phyloP scores from a whole-genome alignment of 2,329 filamentous ascomycete genomes.

The Colletotrichum ledebouriae region DNA sequence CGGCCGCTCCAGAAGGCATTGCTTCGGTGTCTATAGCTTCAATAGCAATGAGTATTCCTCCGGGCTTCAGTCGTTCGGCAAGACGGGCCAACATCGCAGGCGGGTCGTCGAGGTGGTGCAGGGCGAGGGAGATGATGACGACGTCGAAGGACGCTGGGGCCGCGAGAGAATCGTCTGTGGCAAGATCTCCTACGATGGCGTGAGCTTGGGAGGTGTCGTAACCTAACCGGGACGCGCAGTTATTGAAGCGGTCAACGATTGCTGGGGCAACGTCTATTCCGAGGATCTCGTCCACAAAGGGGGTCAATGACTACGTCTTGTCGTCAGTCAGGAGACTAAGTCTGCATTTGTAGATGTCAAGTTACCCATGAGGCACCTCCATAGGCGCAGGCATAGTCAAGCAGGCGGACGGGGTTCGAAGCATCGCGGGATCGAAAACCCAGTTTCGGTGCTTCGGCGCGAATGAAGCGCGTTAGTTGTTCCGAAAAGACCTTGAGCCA shows the following conservation, averaged over 20 bases:
- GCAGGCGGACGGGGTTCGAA: slow-evolving; percentile 31
- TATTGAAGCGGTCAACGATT: slow-evolving; percentile 52
- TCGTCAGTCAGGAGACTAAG: neutral
- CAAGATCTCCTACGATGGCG: slow-evolving; percentile 50
- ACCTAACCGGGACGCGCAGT: slow-evolving; percentile 45
- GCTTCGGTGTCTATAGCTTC: slow-evolving; percentile 47
- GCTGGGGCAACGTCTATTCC: slow-evolving; percentile 53
- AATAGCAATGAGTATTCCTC: slow-evolving; percentile 51
- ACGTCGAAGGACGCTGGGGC: slow-evolving; percentile 49
- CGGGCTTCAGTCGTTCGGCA: slow-evolving; percentile 47
- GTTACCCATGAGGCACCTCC: slow-evolving; percentile 42
- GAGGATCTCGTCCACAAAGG: slow-evolving; percentile 48
- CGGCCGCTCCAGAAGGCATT: slow-evolving; percentile 29
- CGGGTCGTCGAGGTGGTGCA: slow-evolving; percentile 53
- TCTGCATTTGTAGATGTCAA: neutral
- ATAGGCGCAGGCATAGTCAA: slow-evolving; percentile 44
- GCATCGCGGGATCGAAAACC: slow-evolving; percentile 21
- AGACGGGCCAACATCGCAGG: slow-evolving; percentile 48
- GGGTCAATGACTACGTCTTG: slow-evolving; percentile 48
- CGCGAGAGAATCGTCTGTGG: slow-evolving; percentile 44
- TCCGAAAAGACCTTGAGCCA: slow-evolving; percentile 42
- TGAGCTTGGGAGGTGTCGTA: slow-evolving; percentile 46
- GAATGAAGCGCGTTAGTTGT: slow-evolving; percentile 38
- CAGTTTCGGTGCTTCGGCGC: slow-evolving; percentile 31
- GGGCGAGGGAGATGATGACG: slow-evolving; percentile 52